Percentiles rank a stretch among this genome's conserved stretches.
These are phyloP conservation scores for Candida yuanshanica DNA, from an alignment of 805 yeast genomes.

Conservation along the genomic window DNA sequence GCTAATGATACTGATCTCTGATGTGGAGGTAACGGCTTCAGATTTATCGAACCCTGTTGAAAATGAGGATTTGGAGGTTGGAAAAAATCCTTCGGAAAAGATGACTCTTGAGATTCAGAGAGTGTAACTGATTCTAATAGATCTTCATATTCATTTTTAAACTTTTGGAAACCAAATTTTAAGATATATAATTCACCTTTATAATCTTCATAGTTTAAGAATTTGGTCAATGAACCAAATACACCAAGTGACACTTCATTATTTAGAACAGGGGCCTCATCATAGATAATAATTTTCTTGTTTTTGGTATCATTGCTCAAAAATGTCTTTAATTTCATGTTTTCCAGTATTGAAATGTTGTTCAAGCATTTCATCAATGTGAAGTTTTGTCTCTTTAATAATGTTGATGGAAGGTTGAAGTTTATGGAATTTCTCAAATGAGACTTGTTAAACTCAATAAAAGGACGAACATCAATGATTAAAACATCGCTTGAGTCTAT, in stretches of 20 bases:
- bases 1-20: constrained; percentile 20
- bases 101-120: background rate
- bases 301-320: constrained; percentile 12
- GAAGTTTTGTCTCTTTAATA: constrained; percentile 70
- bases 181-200: constrained; percentile 37
- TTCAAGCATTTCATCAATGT: constrained; percentile 56
- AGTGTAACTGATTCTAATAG: constrained; percentile 14
- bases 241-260: constrained; percentile 33
- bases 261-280: constrained; percentile 14
- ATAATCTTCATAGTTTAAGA: constrained; percentile 34
- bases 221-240: constrained; percentile 43
- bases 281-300: constrained; percentile 18
- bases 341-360: constrained; percentile 52
- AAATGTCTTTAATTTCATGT: constrained; percentile 33
- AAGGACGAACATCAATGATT: constrained; percentile 77
- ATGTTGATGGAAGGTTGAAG: constrained; percentile 85
- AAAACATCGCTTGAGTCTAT: constrained; percentile 26
- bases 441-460: constrained; percentile 57
- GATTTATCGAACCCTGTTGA: background rate
- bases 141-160: constrained; percentile 26
- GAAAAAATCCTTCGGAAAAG: background rate
- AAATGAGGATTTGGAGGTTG: constrained; percentile 1
- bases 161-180: constrained; percentile 35
- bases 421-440: constrained; percentile 62
- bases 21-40: constrained; percentile 8